Percentiles rank a stretch among this genome's conserved stretches.
Conservation (phyloP, 768 basidiomycete species). For the Lentinula lateritia region DNA sequence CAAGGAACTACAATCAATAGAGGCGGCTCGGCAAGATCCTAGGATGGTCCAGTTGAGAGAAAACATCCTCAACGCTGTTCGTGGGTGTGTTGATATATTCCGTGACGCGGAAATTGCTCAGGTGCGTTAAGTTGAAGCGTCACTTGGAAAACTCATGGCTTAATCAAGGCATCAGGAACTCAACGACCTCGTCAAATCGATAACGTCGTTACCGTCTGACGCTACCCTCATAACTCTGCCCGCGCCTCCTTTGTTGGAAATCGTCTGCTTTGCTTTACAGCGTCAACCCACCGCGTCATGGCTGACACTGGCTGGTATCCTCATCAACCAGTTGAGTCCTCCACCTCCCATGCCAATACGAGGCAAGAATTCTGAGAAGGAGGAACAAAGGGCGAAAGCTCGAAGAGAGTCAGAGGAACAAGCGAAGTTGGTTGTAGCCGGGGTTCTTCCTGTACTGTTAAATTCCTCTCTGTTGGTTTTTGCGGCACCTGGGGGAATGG, state of each 20-base stretch:
- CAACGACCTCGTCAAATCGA: constrained; percentile 80
- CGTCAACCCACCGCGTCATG: constrained; percentile 75
- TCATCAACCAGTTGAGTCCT: constrained; percentile 79
- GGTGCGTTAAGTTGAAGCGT: constrained; percentile 39
- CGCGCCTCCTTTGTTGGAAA: constrained; percentile 73
- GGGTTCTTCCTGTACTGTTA: constrained; percentile 52
- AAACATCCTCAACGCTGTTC: constrained; percentile 56
- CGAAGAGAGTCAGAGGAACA: constrained; percentile 22
- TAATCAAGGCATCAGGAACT: constrained; percentile 43
- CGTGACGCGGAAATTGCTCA: constrained; percentile 71
- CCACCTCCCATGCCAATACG: constrained; percentile 44
- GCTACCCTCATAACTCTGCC: constrained; percentile 76
- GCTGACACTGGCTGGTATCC: constrained; percentile 77
- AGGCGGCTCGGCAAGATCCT: constrained; percentile 57
- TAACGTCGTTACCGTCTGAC: constrained; percentile 76
- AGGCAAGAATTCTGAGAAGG: constrained; percentile 35
- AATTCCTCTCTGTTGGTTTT: constrained; percentile 51
- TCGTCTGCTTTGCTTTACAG: constrained; percentile 69
- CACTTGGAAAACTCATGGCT: not conserved
- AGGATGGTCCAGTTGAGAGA: constrained; percentile 60
- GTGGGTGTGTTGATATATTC: constrained; percentile 67
- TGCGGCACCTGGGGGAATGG: constrained; percentile 59
- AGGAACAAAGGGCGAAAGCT: not conserved
- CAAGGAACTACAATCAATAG: constrained; percentile 49
- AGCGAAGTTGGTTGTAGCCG: constrained; percentile 50